These are phyloP conservation scores for Ascoidea rubescens DNA, from an alignment of 805 yeast genomes.

Conservation along the genomic window DNA sequence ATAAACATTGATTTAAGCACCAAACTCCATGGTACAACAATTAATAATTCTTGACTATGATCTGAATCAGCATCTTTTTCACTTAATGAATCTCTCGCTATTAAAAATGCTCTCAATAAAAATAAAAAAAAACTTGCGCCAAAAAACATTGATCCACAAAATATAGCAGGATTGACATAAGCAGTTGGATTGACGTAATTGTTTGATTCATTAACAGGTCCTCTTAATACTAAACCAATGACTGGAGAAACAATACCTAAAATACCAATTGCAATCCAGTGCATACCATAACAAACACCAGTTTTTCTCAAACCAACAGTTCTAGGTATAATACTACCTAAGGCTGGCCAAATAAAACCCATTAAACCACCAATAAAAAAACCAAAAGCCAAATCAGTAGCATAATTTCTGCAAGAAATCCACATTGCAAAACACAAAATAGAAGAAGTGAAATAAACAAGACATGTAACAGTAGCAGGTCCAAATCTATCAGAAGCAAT, in stretches of 20 bases:
- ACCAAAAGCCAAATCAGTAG: constrained; percentile 39
- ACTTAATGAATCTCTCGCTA: constrained; percentile 30
- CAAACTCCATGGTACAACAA: constrained; percentile 4
- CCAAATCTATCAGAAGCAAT: constrained; percentile 36
- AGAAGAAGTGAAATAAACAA: constrained; percentile 24
- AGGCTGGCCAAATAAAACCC: constrained; percentile 48
- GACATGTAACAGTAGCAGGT: constrained; percentile 29
- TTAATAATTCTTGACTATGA: constrained; percentile 11
- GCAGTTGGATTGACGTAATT: constrained; percentile 20
- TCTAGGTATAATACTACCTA: constrained; percentile 36
- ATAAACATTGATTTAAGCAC: constrained; percentile 5
- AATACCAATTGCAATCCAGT: constrained; percentile 38
- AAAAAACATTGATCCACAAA: constrained; percentile 42
- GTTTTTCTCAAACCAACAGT: constrained; percentile 40
- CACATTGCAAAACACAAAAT: constrained; percentile 35
- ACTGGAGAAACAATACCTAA: constrained; percentile 45
- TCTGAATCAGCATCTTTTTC: constrained; percentile 17
- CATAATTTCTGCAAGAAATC: constrained; percentile 43
- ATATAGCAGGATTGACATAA: constrained; percentile 39
- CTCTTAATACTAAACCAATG: constrained; percentile 39
- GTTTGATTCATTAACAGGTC: constrained; percentile 10
- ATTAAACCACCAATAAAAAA: constrained; percentile 39
- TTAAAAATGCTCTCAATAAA: constrained; percentile 39
- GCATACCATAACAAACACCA: constrained; percentile 33
- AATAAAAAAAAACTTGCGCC: constrained; percentile 29